These are phyloP conservation scores for Tulasnella sp. DNA, from an alignment of 768 basidiomycete species.

Conservation along the genomic window DNA sequence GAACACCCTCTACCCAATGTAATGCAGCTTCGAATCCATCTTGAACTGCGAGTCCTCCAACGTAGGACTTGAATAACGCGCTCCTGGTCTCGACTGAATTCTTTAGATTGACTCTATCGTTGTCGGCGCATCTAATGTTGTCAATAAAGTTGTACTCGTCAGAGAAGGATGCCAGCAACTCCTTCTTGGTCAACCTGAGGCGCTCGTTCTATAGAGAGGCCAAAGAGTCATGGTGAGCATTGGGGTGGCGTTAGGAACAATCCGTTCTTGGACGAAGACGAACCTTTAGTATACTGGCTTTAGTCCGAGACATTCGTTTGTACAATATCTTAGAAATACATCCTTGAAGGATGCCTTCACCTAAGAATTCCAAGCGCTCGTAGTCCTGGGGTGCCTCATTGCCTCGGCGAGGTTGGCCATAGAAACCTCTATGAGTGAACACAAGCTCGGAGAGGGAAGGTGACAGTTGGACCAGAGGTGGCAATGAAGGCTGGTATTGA, in stretches of 20 bases:
- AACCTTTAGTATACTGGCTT: constrained; percentile 3
- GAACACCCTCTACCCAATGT: constrained; percentile 6
- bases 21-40: background rate
- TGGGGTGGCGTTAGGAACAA: too few species aligned
- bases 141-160: constrained; percentile 1
- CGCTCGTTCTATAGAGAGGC: background rate
- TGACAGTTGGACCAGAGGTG: too few species aligned
- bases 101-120: background rate
- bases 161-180: constrained; percentile 7
- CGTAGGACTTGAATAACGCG: constrained; percentile 1
- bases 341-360: constrained; percentile 8
- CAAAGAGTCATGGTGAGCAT: too few species aligned
- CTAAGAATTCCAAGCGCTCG: constrained; percentile 11
- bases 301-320: background rate
- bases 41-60: constrained; percentile 1
- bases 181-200: background rate
- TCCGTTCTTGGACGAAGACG: too few species aligned
- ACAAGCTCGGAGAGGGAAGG: too few species aligned
- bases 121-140: constrained; percentile 1
- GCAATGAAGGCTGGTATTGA: too few species aligned
- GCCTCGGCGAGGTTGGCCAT: background rate
- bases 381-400: constrained; percentile 3
- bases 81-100: constrained; percentile 1
- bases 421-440: constrained; percentile 10
- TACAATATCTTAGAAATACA: constrained; percentile 8